Evolutionary conservation across 1,284 basidiomycete genomes (phyloP), one percentile per base, ranked within the genome.

Genomic region (Cryptococcus sp.): DNA sequence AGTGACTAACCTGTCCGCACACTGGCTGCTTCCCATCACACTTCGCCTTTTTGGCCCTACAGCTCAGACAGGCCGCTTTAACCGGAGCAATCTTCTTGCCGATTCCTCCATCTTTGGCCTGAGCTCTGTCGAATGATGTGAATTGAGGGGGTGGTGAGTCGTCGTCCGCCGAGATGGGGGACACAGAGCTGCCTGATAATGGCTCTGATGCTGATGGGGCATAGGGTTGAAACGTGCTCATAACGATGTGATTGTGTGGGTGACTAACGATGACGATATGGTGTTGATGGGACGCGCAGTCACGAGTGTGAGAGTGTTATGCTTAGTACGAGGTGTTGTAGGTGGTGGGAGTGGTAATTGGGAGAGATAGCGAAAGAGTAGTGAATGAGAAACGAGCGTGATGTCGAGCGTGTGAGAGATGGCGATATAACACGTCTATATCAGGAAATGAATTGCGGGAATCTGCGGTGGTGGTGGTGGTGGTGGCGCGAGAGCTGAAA

Each of bases 21-120:
- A 75, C 63, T 0, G 78, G 78, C 60, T 72, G 68, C 0, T 60
- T 65, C 5, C 78, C 78, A 58, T 78, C 78, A 50, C 78, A 80
- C 59, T 77, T 76, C 13, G 75, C 76, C 67, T 80, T 80, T 51
- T 76, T 76, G 38, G 66, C 65, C 27, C 78, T 64, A 54, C 78
- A 80, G 46, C 70, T 73, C 20, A 80, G 61, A 60, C 78, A 80
- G 23, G 78, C 78, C 22, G 72, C 69, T 65, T 77, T 77, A 43
- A 77, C 75, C 10, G 35, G 42, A 17, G 49, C 48, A 13, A 17
- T 50, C 52, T 51, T 57, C 52, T 56, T 61, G 20, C 55, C 54
- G 11, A 61, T 51, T 2, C 51, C 51, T 10, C 50, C 41, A 23
- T 49, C 49, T 45, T 30, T 43, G 19, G n/a, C 50, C 15, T 38